These are phyloP conservation scores for Candida oleophila DNA, from an alignment of 805 yeast species.

Conservation along the genomic window DNA sequence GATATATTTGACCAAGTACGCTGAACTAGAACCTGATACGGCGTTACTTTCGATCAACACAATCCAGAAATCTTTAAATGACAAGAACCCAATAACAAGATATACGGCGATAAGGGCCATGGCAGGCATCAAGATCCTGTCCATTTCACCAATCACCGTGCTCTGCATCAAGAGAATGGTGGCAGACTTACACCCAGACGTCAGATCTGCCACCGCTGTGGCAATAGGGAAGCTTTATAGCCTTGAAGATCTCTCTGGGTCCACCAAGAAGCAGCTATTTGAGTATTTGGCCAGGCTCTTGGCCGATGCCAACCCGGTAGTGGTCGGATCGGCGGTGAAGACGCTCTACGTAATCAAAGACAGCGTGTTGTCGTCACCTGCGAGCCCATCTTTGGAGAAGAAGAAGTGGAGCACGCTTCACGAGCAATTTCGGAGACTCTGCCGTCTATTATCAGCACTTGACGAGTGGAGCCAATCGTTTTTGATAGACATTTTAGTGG, in stretches of 20 bases:
- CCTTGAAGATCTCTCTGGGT: slow-evolving; percentile 26
- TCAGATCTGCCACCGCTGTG: slow-evolving; percentile 75
- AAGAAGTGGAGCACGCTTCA: slow-evolving; percentile 68
- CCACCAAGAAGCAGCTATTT: slow-evolving; percentile 48
- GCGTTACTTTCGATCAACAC: slow-evolving; percentile 89
- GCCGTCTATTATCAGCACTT: slow-evolving; percentile 47
- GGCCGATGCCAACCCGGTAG: slow-evolving; percentile 63
- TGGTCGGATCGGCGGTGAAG: slow-evolving; percentile 67
- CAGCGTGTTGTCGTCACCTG: slow-evolving; percentile 21
- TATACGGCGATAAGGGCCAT: slow-evolving; percentile 75
- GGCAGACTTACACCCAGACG: slow-evolving; percentile 72
- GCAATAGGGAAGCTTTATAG: slow-evolving; percentile 62
- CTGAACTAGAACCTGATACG: slow-evolving; percentile 84
- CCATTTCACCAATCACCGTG: slow-evolving; percentile 75
- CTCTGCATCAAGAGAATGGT: slow-evolving; percentile 69
- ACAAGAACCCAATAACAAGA: slow-evolving; percentile 65
- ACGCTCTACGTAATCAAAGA: slow-evolving; percentile 50
- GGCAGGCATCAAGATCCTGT: slow-evolving; percentile 79
- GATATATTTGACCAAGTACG: slow-evolving; percentile 69
- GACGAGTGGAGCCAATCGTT: slow-evolving; percentile 73
- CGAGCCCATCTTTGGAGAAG: not conserved
- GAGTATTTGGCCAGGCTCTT: slow-evolving; percentile 52
- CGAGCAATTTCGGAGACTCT: slow-evolving; percentile 60
- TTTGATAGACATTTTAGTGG: slow-evolving; percentile 60
- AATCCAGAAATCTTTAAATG: slow-evolving; percentile 78